A percentile compares a stretch with the other conserved stretches of the same genome.
Evolutionary conservation across 1,139 yeast species (phyloP).

Genomic region (Cylindricascospora bacillispora): DNA sequence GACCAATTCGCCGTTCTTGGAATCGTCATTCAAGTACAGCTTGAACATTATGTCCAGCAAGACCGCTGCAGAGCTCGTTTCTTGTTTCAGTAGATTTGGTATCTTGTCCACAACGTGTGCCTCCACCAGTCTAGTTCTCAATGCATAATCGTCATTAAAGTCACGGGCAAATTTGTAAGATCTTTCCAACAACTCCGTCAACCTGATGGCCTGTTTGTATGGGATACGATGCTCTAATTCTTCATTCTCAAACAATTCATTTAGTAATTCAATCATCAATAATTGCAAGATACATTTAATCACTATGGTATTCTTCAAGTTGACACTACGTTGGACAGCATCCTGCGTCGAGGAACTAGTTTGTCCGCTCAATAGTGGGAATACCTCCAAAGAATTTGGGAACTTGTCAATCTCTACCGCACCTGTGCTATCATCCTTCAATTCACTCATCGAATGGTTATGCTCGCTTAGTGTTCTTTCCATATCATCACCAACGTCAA

Average conservation of each 20-base stretch:
- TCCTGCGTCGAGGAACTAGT: constrained; percentile 23
- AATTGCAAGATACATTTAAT: constrained; percentile 86
- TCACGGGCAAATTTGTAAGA: constrained; percentile 75
- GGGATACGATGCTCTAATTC: constrained; percentile 62
- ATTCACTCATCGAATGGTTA: constrained; percentile 2
- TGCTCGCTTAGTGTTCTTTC: no score
- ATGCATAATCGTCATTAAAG: constrained; percentile 80
- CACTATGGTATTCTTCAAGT: constrained; percentile 67
- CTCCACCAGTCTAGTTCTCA: constrained; percentile 77
- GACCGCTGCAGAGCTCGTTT: constrained; percentile 80
- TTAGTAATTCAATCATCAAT: constrained; percentile 73
- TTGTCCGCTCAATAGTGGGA: constrained; percentile 12
- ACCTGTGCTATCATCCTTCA: neutral
- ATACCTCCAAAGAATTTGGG: constrained; percentile 5
- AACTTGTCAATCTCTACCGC: constrained; percentile 4
- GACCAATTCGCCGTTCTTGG: constrained; percentile 31
- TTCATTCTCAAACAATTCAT: constrained; percentile 62
- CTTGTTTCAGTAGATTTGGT: constrained; percentile 87
- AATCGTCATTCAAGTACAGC: constrained; percentile 57
- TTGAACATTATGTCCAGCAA: constrained; percentile 70
- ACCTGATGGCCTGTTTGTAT: constrained; percentile 41
- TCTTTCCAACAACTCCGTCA: constrained; percentile 47
- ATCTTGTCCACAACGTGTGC: constrained; percentile 86
- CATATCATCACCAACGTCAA: constrained; percentile 26
- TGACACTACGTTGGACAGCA: constrained; percentile 25